phyloP scores from a whole-genome alignment of 192 early-diverging fungal genomes.

The Coemansia sp. region DNA sequence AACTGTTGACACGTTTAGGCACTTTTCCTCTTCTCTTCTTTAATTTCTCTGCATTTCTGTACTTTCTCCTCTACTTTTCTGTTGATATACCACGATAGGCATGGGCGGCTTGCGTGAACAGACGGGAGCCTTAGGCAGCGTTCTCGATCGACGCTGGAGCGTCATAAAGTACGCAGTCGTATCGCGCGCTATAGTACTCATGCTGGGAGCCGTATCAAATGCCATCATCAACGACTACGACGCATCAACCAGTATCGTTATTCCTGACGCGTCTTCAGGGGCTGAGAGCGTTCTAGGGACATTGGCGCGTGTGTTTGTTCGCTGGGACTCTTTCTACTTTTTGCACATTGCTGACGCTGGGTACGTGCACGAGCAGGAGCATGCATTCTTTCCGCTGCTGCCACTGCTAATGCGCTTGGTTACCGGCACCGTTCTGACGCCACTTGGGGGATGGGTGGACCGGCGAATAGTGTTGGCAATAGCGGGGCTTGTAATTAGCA shows the following conservation, averaged over 20 bases:
- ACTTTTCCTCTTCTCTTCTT: background rate
- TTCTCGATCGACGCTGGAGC: slow-evolving; percentile 23
- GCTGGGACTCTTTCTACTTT: slow-evolving; percentile 95
- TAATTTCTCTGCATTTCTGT: background rate
- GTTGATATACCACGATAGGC: background rate
- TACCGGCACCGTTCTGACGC: slow-evolving; percentile 59
- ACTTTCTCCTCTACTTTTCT: background rate
- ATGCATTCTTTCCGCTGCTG: slow-evolving; percentile 87
- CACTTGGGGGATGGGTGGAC: slow-evolving; percentile 47
- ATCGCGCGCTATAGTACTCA: slow-evolving; percentile 55
- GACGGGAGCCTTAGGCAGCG: background rate
- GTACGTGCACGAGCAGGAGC: slow-evolving; percentile 86
- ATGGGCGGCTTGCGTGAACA: background rate
- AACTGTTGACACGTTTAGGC: background rate
- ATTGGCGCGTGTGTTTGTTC: slow-evolving; percentile 60
- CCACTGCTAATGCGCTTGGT: slow-evolving; percentile 66
- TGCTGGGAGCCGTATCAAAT: slow-evolving; percentile 55
- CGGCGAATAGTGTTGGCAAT: slow-evolving; percentile 56
- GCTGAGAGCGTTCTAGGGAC: background rate
- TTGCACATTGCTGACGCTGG: slow-evolving; percentile 72
- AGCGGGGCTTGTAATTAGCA: slow-evolving; percentile 74
- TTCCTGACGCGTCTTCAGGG: background rate
- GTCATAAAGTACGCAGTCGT: slow-evolving; percentile 53
- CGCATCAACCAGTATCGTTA: slow-evolving; percentile 54
- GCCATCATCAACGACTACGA: slow-evolving; percentile 63